These are phyloP conservation scores for Fraxinus greggii DNA, from an alignment of 305 asterid genomes.

Conservation along the genomic window DNA sequence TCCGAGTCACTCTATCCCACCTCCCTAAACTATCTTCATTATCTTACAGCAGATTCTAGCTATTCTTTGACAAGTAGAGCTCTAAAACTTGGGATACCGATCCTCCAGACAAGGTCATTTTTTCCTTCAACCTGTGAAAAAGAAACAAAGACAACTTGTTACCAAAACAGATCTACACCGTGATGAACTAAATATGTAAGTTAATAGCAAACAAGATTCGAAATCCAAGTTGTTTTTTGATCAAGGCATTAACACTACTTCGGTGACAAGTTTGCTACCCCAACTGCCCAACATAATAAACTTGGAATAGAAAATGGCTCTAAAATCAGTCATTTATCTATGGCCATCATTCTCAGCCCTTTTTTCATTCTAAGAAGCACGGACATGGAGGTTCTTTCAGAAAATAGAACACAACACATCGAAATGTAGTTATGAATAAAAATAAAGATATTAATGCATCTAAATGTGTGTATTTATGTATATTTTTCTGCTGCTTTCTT, in stretches of 20 bases:
- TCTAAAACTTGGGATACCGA: constrained; percentile 6
- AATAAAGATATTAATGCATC: not conserved
- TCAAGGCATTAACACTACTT: not conserved
- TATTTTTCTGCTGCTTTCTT: not conserved
- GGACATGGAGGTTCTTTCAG: not conserved
- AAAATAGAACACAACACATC: not conserved
- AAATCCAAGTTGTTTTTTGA: not conserved
- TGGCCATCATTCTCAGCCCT: not conserved
- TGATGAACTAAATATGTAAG: not conserved
- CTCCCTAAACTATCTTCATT: constrained; percentile 6
- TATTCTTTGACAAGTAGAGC: constrained; percentile 12
- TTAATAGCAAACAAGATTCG: not conserved
- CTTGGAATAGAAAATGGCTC: not conserved
- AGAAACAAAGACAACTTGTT: not conserved
- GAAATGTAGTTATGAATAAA: not conserved
- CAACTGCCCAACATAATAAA: constrained; percentile 14
- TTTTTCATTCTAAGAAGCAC: not conserved
- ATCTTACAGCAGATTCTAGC: constrained; percentile 8
- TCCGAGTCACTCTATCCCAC: constrained; percentile 15
- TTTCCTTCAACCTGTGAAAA: constrained; percentile 24
- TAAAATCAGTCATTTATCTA: not conserved
- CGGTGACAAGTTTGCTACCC: not conserved
- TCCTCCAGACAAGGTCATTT: constrained; percentile 6
- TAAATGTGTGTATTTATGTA: not conserved
- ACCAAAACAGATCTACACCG: not conserved